Conservation (phyloP, 176 grass and related monocot species). For the Carex pumila region DNA sequence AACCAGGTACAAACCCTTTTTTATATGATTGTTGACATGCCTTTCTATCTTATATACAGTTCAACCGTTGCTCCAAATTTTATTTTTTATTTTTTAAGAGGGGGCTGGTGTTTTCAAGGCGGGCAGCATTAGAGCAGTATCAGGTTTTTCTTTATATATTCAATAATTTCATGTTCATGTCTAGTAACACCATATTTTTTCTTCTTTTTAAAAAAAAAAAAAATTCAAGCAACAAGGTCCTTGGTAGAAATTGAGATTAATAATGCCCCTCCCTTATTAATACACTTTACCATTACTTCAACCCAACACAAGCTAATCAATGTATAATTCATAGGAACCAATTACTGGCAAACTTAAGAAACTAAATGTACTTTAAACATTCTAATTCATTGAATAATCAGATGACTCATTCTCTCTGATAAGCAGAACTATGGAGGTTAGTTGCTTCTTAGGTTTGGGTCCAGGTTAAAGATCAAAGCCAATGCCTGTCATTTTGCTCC, state of each 20-base stretch:
- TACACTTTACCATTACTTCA: background rate
- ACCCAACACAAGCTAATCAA: background rate
- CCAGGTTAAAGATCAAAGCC: background rate
- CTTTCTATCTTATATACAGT: background rate
- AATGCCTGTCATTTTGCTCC: background rate
- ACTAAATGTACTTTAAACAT: background rate
- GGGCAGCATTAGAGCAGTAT: background rate
- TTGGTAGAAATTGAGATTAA: too few relatives aligned
- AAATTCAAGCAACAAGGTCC: background rate
- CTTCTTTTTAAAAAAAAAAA: background rate
- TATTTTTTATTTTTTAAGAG: background rate
- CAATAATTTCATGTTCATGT: background rate
- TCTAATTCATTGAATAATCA: background rate
- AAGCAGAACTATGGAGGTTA: background rate
- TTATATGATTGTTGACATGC: background rate
- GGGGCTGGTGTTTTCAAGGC: background rate
- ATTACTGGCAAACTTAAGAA: background rate
- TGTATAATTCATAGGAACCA: background rate
- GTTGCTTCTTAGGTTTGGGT: background rate
- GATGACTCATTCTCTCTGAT: background rate
- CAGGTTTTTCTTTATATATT: background rate
- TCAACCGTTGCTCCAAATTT: background rate
- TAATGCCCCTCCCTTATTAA: background rate
- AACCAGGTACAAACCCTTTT: background rate
- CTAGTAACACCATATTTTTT: background rate